Base-by-base conservation (phyloP, 139 green algal species). In the Volvox africanus region DNA sequence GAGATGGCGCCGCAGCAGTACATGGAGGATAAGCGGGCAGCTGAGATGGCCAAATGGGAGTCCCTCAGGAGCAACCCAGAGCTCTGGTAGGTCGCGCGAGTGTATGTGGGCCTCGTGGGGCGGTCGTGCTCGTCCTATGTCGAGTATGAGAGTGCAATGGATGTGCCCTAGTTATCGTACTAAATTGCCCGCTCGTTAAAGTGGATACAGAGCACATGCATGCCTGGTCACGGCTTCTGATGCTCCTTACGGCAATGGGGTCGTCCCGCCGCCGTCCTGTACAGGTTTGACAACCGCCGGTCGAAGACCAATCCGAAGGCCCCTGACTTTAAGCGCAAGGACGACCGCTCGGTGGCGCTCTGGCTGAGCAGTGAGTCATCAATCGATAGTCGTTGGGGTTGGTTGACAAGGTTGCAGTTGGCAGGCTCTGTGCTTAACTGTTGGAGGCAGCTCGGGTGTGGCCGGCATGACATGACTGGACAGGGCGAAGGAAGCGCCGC, bases 281-380 rank as follows among this genome's bases (percentile, higher is more conserved):
- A 19, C 44, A 89, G 85, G 85, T 94, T 73, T 36, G 94, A 96
- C 92, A 96, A 96, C 93, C 92, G 94, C 24, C n/a, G 22, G 21
- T 82, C 24, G 75, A 96, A 96, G 93, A 87, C 19, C 36, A 94
- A 94, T 35, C 75, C 75, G 17, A 65, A 84, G 78, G 28, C 36
- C 36, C 94, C 94, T 1, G 94, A 96, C 86, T 96, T 94, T 77
- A 93, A 93, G 88, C 82, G 89, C 79, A 94, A 93, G 76, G 93
- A 68, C 13, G 85, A 89, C 44, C 86, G 55, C 55, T 61, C 71
- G 1, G 65, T 62, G 2, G 91, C 68, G 33, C 76, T 94, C 22
- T 94, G 90, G 90, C 20, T 94, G 1, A 80, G 50, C 55, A 89
- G 84, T 89, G 26, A 69, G 84, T 89, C 24, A 20, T 36, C 44